Conservation (phyloP, 495 filamentous ascomycete genomes). For the Neurospora terricola region DNA sequence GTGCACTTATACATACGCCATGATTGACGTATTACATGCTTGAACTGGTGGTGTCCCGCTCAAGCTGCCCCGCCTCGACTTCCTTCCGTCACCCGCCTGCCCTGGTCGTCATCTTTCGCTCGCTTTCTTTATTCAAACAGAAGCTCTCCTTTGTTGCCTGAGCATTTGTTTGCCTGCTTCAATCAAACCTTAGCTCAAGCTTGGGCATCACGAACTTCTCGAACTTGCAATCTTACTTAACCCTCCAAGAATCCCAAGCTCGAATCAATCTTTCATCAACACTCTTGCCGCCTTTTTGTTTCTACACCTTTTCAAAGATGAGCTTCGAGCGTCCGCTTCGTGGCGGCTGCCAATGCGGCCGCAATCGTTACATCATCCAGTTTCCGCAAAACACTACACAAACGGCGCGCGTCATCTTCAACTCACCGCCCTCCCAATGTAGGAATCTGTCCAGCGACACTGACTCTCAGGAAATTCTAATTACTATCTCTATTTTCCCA, state of each 20-base stretch:
- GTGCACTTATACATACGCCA: not conserved
- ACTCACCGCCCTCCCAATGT: constrained; percentile 55
- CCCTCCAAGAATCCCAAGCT: not conserved
- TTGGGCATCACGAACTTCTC: not conserved
- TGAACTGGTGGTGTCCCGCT: not conserved
- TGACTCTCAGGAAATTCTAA: not conserved
- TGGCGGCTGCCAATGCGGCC: constrained; percentile 75
- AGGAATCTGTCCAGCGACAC: constrained; percentile 26
- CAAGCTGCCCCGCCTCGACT: not conserved
- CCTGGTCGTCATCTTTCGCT: not conserved
- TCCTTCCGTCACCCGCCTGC: not conserved
- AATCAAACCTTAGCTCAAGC: not conserved
- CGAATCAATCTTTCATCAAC: not conserved
- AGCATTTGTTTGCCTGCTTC: not conserved
- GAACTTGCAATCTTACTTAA: not conserved
- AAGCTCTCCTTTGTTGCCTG: not conserved
- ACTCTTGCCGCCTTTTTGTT: not conserved
- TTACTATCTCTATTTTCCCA: not conserved
- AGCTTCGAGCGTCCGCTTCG: constrained; percentile 42
- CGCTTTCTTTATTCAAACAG: not conserved
- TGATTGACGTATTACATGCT: not conserved
- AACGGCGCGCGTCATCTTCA: constrained; percentile 58
- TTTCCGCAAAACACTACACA: constrained; percentile 45
- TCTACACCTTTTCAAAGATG: constrained; percentile 23
- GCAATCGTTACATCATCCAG: constrained; percentile 68